Evolutionary conservation across 371 early-diverging fungal genomes (phyloP).

Genomic region (Rhizopus stolonifer): DNA sequence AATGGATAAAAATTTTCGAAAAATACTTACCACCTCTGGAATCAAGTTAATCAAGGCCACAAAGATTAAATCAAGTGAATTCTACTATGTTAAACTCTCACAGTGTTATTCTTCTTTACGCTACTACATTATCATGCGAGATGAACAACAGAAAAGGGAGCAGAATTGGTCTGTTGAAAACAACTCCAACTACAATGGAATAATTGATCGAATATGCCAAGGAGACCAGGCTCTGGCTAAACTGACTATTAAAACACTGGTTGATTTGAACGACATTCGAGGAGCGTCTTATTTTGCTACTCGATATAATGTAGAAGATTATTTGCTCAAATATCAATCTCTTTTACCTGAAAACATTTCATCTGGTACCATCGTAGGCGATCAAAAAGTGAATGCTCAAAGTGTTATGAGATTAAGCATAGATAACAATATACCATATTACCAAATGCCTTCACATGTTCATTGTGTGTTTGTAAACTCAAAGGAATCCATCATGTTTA

Average conservation of each 20-base stretch:
- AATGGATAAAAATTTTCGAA: constrained; percentile 40
- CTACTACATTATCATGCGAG: constrained; percentile 32
- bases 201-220: constrained; percentile 30
- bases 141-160: constrained; percentile 37
- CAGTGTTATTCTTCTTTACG: constrained; percentile 37
- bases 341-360: constrained; percentile 25
- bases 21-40: constrained; percentile 33
- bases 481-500: constrained; percentile 18
- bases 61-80: constrained; percentile 8
- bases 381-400: constrained; percentile 31
- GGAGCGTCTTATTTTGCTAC: constrained; percentile 42
- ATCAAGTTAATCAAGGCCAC: constrained; percentile 31
- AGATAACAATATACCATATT: constrained; percentile 5
- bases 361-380: constrained; percentile 35
- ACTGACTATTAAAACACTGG: constrained; percentile 42
- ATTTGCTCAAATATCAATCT: constrained; percentile 30
- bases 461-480: constrained; percentile 33
- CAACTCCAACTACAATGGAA: constrained; percentile 43
- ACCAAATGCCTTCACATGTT: constrained; percentile 28
- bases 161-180: constrained; percentile 31
- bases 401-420: constrained; percentile 15
- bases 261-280: constrained; percentile 37
- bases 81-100: constrained; percentile 38
- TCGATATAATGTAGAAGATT: constrained; percentile 30
- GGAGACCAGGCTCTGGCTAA: constrained; percentile 30